A percentile compares a stretch with the other conserved stretches of the same genome.
Evolutionary conservation across 2,329 filamentous ascomycete genomes (phyloP).

Genomic region (Cladosporium oxysporum): DNA sequence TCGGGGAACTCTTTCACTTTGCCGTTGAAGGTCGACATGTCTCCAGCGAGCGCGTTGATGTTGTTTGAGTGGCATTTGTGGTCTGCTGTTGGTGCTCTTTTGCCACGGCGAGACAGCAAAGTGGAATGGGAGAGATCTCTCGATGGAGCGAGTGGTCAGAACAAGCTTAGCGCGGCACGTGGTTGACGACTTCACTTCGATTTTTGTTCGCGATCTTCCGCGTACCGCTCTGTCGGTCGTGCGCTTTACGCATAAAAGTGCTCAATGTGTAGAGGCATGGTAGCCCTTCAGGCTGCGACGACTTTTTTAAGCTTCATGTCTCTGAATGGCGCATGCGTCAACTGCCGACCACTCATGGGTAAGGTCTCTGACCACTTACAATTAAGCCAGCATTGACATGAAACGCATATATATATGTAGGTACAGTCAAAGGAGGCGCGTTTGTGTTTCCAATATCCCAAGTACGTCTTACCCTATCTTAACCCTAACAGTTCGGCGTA

Average conservation of each 20-base stretch:
- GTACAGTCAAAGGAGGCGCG: not conserved
- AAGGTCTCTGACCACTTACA: not conserved
- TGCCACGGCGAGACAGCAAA: not conserved
- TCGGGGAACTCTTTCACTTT: slow-evolving; percentile 74
- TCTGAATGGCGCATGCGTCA: not conserved
- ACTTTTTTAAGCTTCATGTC: no score
- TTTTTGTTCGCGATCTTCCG: not conserved
- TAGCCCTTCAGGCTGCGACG: no score
- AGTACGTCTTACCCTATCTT: not conserved
- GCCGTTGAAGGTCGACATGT: slow-evolving; percentile 78
- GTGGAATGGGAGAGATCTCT: not conserved
- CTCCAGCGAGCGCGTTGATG: not conserved
- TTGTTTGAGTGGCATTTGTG: slow-evolving; percentile 13
- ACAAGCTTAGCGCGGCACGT: not conserved
- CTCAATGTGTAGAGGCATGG: no score
- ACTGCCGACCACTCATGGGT: no score
- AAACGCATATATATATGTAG: no score
- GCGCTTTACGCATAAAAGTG: no score
- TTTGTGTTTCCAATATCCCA: not conserved
- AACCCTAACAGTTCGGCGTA: not conserved
- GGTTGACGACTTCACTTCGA: not conserved
- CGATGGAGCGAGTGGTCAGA: no score
- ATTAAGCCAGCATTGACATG: no score
- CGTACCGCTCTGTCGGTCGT: not conserved
- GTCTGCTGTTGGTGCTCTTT: not conserved